A percentile compares a stretch with the other conserved stretches of the same genome.
These are phyloP conservation scores for Sarcomyxa edulis DNA, from an alignment of 768 basidiomycete species.

Conservation along the genomic window DNA sequence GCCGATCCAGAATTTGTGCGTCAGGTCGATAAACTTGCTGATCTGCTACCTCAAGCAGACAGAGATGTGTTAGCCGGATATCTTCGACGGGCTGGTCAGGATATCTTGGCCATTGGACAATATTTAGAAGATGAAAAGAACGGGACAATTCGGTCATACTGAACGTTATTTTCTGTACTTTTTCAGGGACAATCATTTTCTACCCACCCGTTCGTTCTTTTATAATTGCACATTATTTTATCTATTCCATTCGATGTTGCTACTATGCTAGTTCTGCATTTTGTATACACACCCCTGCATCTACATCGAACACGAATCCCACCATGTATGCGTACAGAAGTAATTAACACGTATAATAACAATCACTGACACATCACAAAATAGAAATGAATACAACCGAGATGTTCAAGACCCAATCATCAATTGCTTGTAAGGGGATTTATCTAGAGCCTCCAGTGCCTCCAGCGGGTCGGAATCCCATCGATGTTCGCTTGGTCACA, in stretches of 20 bases:
- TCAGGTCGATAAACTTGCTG: conserved; percentile 68
- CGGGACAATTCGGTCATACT: conserved; percentile 45
- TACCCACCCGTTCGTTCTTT: conserved; percentile 7
- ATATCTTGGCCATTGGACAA: conserved; percentile 81
- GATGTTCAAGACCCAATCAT: not conserved
- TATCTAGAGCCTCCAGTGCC: conserved; percentile 11
- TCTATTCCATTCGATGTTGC: conserved; percentile 1
- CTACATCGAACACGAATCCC: not conserved
- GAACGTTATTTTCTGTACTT: conserved; percentile 11
- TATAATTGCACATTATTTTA: conserved; percentile 6
- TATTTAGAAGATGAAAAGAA: conserved; percentile 84
- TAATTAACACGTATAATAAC: too few species aligned
- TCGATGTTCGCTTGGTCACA: conserved; percentile 26
- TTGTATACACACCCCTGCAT: not conserved
- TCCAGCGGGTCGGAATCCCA: conserved; percentile 42
- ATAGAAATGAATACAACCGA: conserved; percentile 2
- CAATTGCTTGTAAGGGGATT: not conserved
- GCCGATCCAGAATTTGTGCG: conserved; percentile 51
- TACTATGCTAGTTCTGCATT: not conserved
- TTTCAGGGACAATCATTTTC: conserved; percentile 9
- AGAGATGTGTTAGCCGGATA: conserved; percentile 64
- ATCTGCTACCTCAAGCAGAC: conserved; percentile 71
- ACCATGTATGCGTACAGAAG: too few species aligned
- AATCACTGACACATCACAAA: not conserved
- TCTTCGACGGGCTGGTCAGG: conserved; percentile 68